Evolutionary conservation across 2,329 filamentous ascomycete species (phyloP).

Genomic region (Colletotrichum acutatum): DNA sequence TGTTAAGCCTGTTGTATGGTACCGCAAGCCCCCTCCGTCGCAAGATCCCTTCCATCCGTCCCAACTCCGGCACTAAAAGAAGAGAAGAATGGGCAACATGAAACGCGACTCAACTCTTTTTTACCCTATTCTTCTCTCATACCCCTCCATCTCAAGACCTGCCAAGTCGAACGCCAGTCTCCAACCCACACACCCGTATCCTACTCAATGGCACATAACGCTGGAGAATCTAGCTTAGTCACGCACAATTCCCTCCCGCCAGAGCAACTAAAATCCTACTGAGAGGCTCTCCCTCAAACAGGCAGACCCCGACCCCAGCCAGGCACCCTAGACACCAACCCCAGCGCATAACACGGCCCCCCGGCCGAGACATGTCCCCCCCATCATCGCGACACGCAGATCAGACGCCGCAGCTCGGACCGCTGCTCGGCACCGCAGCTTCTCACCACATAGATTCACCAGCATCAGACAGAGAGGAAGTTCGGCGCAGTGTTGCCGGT

Average conservation of each 20-base stretch:
- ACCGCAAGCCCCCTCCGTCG: background rate
- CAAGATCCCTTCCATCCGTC: background rate
- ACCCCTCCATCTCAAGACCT: background rate
- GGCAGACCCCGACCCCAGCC: too few species aligned
- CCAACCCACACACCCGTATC: background rate
- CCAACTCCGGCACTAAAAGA: background rate
- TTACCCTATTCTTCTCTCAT: background rate
- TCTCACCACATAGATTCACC: background rate
- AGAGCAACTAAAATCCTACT: background rate
- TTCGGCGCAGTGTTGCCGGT: background rate
- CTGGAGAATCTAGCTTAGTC: background rate
- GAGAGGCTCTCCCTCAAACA: background rate
- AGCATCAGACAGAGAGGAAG: background rate
- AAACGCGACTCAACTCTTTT: conserved; percentile 8
- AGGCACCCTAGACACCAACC: too few species aligned
- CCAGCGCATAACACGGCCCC: background rate
- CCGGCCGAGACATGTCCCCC: background rate
- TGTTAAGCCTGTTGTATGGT: background rate
- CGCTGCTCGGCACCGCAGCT: background rate
- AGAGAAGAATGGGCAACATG: background rate
- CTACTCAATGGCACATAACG: too few species aligned
- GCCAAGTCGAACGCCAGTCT: background rate
- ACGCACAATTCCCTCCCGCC: background rate
- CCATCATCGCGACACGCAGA: background rate
- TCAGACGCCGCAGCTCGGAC: conserved; percentile 10